These are phyloP conservation scores for Didymella segeticola DNA, from an alignment of 2,329 filamentous ascomycete species.

Conservation along the genomic window DNA sequence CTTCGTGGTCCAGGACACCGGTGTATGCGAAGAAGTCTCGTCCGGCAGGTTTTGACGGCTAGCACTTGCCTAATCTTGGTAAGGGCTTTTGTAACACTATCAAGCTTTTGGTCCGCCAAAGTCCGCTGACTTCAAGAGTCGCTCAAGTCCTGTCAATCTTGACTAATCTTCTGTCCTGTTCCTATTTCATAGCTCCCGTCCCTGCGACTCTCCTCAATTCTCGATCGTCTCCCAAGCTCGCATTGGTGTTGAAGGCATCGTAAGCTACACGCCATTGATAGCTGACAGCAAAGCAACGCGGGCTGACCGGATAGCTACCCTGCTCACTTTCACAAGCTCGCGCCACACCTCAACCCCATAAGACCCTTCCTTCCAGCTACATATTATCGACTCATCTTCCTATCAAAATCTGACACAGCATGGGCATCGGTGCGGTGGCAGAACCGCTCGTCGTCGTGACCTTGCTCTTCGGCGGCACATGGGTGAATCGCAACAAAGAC, in stretches of 20 bases:
- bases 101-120: slow-evolving; percentile 11
- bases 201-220: background rate
- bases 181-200: background rate
- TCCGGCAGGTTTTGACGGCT: background rate
- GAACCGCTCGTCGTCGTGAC: slow-evolving; percentile 68
- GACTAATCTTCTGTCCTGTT: background rate
- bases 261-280: slow-evolving; percentile 2
- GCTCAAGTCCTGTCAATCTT: background rate
- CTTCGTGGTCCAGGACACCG: slow-evolving; percentile 4
- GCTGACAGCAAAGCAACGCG: slow-evolving; percentile 1
- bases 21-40: slow-evolving; percentile 2
- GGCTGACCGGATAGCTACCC: background rate
- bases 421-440: slow-evolving; percentile 64
- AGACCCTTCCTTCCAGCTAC: background rate
- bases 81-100: background rate
- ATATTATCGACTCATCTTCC: too few species aligned
- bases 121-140: slow-evolving; percentile 13
- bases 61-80: slow-evolving; percentile 5
- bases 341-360: background rate
- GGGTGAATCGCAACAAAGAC: slow-evolving; percentile 63
- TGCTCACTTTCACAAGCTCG: background rate
- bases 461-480: slow-evolving; percentile 67
- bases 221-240: background rate
- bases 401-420: too few species aligned
- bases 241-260: background rate